Base-by-base conservation (phyloP, 352 stramenopile genomes). In the Phytopythium boreale region DNA sequence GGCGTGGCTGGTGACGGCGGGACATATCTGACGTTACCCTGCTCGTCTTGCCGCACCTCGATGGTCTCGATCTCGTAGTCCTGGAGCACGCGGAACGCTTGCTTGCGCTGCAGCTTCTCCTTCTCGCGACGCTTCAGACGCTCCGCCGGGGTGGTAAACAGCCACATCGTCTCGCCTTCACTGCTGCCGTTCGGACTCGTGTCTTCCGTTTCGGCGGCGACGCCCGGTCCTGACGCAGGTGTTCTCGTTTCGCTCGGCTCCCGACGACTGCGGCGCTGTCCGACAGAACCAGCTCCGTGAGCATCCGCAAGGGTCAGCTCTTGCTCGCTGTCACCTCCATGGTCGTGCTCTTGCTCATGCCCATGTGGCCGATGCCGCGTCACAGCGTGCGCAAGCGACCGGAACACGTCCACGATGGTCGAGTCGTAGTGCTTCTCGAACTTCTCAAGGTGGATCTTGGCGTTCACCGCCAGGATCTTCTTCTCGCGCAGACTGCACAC, bases 341-440 rank as follows among this genome's bases (percentile, higher is more conserved):
- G 24, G n/a, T 46, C 24, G n/a, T n/a, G n/a, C 11, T 37, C 7
- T 11, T 26, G 50, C 14, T 22, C 57, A 22, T 68, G 34, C 15
- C 5, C 11, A 46, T 44, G 67, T 3, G 53, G 67, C 4, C 64
- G 56, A 26, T 58, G 46, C 2, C 55, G 52, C 0, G 71, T 59
- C 4, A 90, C 67, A 0, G 77, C 67, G 26, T 74, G 52, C 34
- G 77, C 72, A 44, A 90, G 71, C 29, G 70, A 74, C 58, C 77
- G 67, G 56, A 88, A 86, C 5, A 88, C 68, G 31, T 88, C 81
- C 14, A 72, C 74, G 41, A 90, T 86, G 29, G 71, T 85, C 29
- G 77, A 80, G 66, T 86, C 76, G 64, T 85, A 85, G 68, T 86
- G 77, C 62, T 83, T 84, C 61, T 84, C 74, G 55, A 87, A 87